Conservation (phyloP, 495 filamentous ascomycete species). For the Glonium stellatum region DNA sequence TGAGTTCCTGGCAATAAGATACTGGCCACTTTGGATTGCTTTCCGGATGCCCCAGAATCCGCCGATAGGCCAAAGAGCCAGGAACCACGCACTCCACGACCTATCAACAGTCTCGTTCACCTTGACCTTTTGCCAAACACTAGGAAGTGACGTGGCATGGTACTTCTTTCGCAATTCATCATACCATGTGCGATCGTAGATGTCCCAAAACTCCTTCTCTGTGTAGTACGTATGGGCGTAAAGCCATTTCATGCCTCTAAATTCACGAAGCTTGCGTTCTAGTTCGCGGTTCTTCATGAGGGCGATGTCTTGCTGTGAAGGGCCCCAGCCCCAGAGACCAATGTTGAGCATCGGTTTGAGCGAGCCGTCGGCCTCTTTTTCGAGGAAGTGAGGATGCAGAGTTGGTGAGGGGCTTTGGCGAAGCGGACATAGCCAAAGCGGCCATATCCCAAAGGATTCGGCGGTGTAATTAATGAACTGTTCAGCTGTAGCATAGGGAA, state of each 20-base stretch:
- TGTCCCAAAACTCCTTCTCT: slow-evolving; percentile 50
- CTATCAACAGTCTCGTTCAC: no score
- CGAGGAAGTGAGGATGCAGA: slow-evolving; percentile 18
- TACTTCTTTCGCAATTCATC: no score
- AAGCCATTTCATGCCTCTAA: slow-evolving; percentile 63
- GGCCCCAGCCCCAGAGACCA: slow-evolving; percentile 48
- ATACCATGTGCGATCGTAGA: no score
- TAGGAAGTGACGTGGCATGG: no score
- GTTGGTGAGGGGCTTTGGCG: slow-evolving; percentile 37
- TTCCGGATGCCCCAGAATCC: no score
- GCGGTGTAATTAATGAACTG: slow-evolving; percentile 46
- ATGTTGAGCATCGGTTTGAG: slow-evolving; percentile 48
- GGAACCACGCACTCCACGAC: no score
- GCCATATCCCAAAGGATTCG: slow-evolving; percentile 44
- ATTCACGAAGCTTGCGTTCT: slow-evolving; percentile 54
- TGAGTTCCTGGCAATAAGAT: no score
- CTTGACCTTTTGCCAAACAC: no score
- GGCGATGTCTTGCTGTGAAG: slow-evolving; percentile 36
- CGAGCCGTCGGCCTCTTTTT: slow-evolving; percentile 5
- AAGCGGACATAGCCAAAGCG: slow-evolving; percentile 55
- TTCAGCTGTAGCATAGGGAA: slow-evolving; percentile 42
- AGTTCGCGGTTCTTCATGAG: slow-evolving; percentile 63
- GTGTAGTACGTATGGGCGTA: slow-evolving; percentile 54
- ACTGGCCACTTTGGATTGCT: no score
- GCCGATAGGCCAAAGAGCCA: no score